A percentile compares a stretch with the other conserved stretches of the same genome.
Evolutionary conservation across 371 early-diverging fungal genomes (phyloP).

Genomic region (Rhizomucor pusillus): DNA sequence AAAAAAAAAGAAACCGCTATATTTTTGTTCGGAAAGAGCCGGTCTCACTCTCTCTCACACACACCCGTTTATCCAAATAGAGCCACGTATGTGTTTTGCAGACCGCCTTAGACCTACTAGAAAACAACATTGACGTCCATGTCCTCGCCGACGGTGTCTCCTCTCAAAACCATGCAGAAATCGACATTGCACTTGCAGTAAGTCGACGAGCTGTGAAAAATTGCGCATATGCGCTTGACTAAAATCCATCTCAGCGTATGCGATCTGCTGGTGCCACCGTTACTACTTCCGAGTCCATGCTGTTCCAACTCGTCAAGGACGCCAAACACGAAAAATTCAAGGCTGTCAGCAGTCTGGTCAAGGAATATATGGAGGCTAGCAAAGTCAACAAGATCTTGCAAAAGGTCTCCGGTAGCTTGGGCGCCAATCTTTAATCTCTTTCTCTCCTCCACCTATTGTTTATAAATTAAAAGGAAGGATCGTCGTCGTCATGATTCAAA

Average conservation of each 20-base stretch:
- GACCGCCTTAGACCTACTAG: constrained; percentile 86
- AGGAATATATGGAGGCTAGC: constrained; percentile 68
- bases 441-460: no score
- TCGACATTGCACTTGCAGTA: constrained; percentile 80
- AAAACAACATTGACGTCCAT: constrained; percentile 74
- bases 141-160: constrained; percentile 92
- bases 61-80: constrained; percentile 25
- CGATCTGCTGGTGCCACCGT: constrained; percentile 73
- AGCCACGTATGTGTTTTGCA: constrained; percentile 94
- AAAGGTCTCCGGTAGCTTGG: constrained; percentile 16
- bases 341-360: constrained; percentile 73
- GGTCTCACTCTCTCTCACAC: no score
- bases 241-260: constrained; percentile 55
- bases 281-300: constrained; percentile 85
- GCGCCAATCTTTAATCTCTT: constrained; percentile 22
- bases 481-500: constrained; percentile 40
- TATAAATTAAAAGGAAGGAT: no score
- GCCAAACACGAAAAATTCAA: constrained; percentile 80
- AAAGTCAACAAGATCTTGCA: constrained; percentile 64
- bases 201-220: constrained; percentile 11
- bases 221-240: background rate
- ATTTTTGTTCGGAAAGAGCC: no score
- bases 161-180: constrained; percentile 82
- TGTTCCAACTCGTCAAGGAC: constrained; percentile 89
- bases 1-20: no score